Base-by-base conservation (phyloP, 2,329 filamentous ascomycete genomes). In the Trichoderma citrinoviride region DNA sequence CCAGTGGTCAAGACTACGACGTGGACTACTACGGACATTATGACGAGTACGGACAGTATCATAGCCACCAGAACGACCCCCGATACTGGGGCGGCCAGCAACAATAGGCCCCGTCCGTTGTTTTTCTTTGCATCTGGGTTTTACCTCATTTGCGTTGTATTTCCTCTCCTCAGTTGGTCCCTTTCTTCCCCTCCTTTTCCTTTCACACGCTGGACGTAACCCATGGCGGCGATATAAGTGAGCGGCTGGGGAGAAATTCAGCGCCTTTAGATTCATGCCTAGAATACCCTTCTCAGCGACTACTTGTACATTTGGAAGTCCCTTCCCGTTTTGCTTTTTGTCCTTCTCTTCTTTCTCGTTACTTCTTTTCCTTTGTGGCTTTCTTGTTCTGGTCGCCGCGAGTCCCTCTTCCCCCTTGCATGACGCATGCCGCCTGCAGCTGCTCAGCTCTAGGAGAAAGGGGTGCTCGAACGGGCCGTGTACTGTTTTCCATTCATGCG, bases 11-110 rank as follows among this genome's bases (percentile, higher is more conserved):
- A 44, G 49, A 47, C 5, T 66, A 66, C 52, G 37, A 41, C 21
- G 40, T 29, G 19, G 58, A 52, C 6, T 66, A 66, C 64, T 70
- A 73, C 57, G 71, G 61, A 23, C 67, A 65, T 27, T 72, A 73
- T 64, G 23, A 65, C 12, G 63, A 58, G 33, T 65, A 70, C 15
- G 29, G 43, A 15, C 60, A 49, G 23, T 64, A 66, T 19, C 64
- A 66, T 17, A 55, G 64, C 1, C 53, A 64, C 5, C 54, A 66
- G 12, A 53, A 56, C n/a, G 70, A 72, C 41, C 66, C 68, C 29
- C 64, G 68, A 27, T 70, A 69, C 66, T 68, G 66, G 68, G 61
- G 43, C 15, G 23, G 37, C 21, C 61, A 64, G 61, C 61, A 47
- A 19, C 52, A 49, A 52, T 49, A 53, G 61, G 21, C 15, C 43